Evolutionary conservation across 2,329 filamentous ascomycete species (phyloP), one percentile per base, ranked within the genome.

Genomic region (Cladorrhinum sp.): DNA sequence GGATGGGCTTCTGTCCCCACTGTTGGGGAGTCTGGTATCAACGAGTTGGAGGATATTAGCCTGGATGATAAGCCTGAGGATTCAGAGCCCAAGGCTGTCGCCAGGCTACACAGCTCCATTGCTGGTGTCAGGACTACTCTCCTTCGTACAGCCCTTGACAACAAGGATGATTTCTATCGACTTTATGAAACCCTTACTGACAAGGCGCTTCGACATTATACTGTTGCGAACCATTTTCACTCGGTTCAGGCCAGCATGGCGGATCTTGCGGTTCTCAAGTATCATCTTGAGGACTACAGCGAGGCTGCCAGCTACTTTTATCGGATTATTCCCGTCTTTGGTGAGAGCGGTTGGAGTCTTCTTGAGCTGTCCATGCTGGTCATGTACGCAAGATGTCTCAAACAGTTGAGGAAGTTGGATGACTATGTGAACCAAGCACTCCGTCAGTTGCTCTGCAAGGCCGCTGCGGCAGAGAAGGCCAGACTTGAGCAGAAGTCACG

Each of bases 241-340:
- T 90, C 91, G 7, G 87, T 90, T 0, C 87, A 96, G 67, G 83
- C 87, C 20, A 87, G 88, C 62, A 85, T 93, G 73, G 89, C 91
- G 9, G 95, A 99, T 73, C 81, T 98, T 50, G 95, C 92, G 1
- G 83, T 95, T 4, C 78, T 97, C 55, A 93, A 93, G 69, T 95
- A 88, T 67, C 85, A 90, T 62, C 79, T 90, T 2, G 83, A 84
- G 22, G 90, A 98, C 65, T 93, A 87, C 70, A 79, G 78, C 2
- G 82, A 85, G 1, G 93, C 95, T 1, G 87, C 90, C 0, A 83
- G 83, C 0, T 93, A 90, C 69, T 95, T 99, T 68, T 84, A 89
- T 68, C 83, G 87, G 50, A 86, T 95, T 49, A 88, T 90, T 0
- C 87, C 89, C 0, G 90, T 91, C 63, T 96, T 95, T 67, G 89